phyloP scores from a whole-genome alignment of 1,139 yeast genomes.

The Nakaseomyces nivariensis region DNA sequence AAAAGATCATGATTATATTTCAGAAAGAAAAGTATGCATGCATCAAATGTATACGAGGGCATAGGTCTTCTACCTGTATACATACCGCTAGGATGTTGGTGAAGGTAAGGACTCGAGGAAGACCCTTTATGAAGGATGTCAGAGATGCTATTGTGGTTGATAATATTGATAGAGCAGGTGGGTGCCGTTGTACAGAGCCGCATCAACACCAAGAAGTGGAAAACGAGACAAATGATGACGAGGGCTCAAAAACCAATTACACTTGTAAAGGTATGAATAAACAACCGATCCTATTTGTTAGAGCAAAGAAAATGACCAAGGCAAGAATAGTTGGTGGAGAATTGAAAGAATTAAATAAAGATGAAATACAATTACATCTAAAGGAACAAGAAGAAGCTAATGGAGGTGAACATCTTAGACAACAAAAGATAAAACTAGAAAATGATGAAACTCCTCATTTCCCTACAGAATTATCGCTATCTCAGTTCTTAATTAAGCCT shows the following conservation, averaged over 20 bases:
- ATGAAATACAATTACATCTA: constrained; percentile 2
- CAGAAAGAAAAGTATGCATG: constrained; percentile 87
- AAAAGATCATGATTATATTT: constrained; percentile 58
- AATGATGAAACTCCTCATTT: neutral
- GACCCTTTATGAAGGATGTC: constrained; percentile 42
- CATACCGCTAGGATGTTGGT: constrained; percentile 73
- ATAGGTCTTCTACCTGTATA: constrained; percentile 76
- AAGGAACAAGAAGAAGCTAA: neutral
- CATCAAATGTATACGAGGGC: constrained; percentile 84
- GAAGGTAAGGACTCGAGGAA: constrained; percentile 80
- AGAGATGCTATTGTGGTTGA: constrained; percentile 28
- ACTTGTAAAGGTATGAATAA: constrained; percentile 20
- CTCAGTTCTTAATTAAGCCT: neutral
- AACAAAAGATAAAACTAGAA: neutral
- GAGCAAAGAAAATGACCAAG: constrained; percentile 22
- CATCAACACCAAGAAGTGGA: constrained; percentile 1
- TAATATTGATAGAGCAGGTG: constrained; percentile 18
- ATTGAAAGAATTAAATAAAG: constrained; percentile 21
- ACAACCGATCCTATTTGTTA: constrained; percentile 26
- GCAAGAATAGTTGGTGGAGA: constrained; percentile 26
- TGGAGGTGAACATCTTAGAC: neutral
- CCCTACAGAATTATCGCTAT: neutral
- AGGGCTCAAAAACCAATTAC: neutral
- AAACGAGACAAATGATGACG: neutral
- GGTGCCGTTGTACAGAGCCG: constrained; percentile 6